Evolutionary conservation across 805 yeast species (phyloP).

Genomic region (Hanseniaspora vineae): DNA sequence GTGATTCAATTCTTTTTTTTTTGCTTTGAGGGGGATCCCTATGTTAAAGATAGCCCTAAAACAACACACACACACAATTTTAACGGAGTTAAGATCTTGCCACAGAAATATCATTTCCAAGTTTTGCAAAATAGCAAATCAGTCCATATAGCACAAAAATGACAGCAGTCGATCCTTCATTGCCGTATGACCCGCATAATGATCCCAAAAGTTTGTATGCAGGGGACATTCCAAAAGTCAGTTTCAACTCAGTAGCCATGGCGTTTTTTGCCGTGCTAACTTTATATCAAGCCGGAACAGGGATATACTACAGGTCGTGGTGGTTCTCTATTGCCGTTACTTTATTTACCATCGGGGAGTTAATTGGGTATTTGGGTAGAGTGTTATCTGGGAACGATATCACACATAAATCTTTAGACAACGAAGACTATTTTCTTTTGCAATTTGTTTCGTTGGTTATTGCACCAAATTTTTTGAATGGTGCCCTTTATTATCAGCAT

Average conservation of each 20-base stretch:
- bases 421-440: constrained; percentile 34
- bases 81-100: too few relatives aligned
- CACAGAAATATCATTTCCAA: too few relatives aligned
- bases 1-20: too few relatives aligned
- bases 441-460: constrained; percentile 61
- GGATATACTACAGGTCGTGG: constrained; percentile 37
- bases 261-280: constrained; percentile 40
- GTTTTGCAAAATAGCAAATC: background rate
- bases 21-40: too few relatives aligned
- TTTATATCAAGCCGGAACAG: constrained; percentile 29
- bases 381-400: constrained; percentile 30
- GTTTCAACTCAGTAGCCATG: constrained; percentile 47
- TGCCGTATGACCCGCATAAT: background rate
- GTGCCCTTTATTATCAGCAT: constrained; percentile 61
- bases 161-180: too few relatives aligned
- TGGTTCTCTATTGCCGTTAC: constrained; percentile 33
- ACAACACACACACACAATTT: too few relatives aligned
- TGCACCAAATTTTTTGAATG: constrained; percentile 79
- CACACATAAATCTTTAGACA: constrained; percentile 4
- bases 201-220: constrained; percentile 1
- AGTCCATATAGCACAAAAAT: too few relatives aligned
- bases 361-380: constrained; percentile 58
- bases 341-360: constrained; percentile 32
- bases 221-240: constrained; percentile 36
- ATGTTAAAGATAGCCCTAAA: too few relatives aligned